Conservation (phyloP, 805 yeast species). For the Teunomyces aglyptinius region DNA sequence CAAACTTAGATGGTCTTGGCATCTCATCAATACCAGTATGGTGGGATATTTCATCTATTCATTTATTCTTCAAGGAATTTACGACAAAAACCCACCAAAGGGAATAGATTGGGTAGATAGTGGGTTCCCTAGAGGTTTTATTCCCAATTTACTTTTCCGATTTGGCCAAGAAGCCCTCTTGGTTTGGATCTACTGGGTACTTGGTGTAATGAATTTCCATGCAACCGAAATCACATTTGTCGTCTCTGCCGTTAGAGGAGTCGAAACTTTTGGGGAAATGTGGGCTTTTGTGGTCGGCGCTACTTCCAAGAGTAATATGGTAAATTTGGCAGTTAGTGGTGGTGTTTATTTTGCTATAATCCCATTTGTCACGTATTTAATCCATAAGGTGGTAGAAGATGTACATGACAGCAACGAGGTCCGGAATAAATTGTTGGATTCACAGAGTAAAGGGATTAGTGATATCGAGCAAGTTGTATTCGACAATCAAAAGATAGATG, state of each 20-base stretch:
- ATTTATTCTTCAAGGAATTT: neutral
- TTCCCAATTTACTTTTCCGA: neutral
- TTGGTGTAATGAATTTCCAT: conserved; percentile 4
- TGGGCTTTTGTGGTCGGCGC: conserved; percentile 4
- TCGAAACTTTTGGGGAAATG: conserved; percentile 3
- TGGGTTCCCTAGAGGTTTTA: neutral
- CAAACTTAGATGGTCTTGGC: conserved; percentile 3
- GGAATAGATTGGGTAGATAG: conserved; percentile 1
- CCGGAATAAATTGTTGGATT: neutral
- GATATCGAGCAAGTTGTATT: neutral
- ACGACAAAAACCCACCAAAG: neutral
- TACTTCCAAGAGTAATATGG: conserved; percentile 2
- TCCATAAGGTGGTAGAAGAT: conserved; percentile 1
- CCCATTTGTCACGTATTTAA: neutral
- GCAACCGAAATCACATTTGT: conserved; percentile 3
- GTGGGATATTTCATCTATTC: conserved; percentile 2
- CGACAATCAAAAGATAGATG: neutral
- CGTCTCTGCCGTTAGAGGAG: conserved; percentile 2
- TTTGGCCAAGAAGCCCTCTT: conserved; percentile 2
- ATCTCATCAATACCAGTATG: conserved; percentile 1
- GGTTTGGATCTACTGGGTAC: conserved; percentile 3
- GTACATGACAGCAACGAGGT: conserved; percentile 1
- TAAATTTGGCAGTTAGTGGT: conserved; percentile 2
- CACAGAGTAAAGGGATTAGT: neutral
- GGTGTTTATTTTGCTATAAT: neutral